Base-by-base conservation (phyloP, 768 basidiomycete species). In the Boletus subparvulus region DNA sequence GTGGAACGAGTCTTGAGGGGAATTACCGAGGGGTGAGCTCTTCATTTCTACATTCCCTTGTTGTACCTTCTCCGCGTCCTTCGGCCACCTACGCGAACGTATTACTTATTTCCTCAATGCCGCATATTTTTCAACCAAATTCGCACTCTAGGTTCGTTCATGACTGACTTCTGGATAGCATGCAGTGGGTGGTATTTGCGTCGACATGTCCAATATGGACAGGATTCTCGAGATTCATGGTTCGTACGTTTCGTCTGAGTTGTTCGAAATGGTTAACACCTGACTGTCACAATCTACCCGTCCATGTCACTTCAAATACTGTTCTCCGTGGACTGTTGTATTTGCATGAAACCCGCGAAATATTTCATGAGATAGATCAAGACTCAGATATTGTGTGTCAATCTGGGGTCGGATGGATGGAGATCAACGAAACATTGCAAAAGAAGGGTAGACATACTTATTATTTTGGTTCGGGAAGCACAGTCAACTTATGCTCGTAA, bases 1-100 rank as follows among this genome's bases (percentile, higher is more conserved):
- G 90, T 11, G 93, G 87, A 2, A 95, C 93, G 0, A 85, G 82
- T 63, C 69, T 95, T 24, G 93, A 94, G 66, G 92, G 92, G 0
- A 87, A 92, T 59, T 85, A 80, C 59, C 75, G 80, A 37, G 84
- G 83, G 30, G 89, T 90, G 61, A 55, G 83, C 72, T 21, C 36
- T 58, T 0, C 28, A 28, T 28, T 7, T 28, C 28, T 19, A 46
- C 28, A 13, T 35, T 54, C 16, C 45, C 32, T 26, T 46, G 6
- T 6, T 19, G 7, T 28, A 19, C 17, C 37, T 21, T 21, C 21
- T 11, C 39, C 14, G 13, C 17, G 7, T 14, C 45, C n/a, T 56
- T 14, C 30, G n/a, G 21, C 21, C 19, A 21, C 30, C 32, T 26
- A 26, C 17, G 11, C 19, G 30, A 14, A 56, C 2, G 3, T 12